These are phyloP conservation scores for Margaritispora aquatica DNA, from an alignment of 495 filamentous ascomycete genomes.

Conservation along the genomic window DNA sequence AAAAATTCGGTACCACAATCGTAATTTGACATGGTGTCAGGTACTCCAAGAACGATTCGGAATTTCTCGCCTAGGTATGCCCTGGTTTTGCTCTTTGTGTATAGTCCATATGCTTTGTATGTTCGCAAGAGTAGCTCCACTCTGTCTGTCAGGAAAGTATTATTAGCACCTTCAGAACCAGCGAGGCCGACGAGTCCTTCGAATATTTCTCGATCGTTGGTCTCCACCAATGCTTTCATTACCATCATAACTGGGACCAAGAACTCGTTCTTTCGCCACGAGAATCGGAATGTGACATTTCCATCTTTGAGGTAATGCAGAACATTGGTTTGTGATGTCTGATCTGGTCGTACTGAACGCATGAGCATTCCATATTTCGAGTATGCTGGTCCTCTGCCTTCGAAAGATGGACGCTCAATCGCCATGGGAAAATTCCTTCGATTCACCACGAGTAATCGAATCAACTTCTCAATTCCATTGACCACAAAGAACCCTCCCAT, in stretches of 20 bases:
- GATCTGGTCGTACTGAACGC: slow-evolving; percentile 86
- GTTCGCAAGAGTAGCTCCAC: slow-evolving; percentile 88
- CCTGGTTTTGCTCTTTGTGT: slow-evolving; percentile 70
- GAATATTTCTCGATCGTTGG: slow-evolving; percentile 93
- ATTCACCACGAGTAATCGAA: slow-evolving; percentile 84
- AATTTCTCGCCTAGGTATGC: slow-evolving; percentile 86
- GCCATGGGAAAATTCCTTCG: slow-evolving; percentile 92
- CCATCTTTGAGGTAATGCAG: slow-evolving; percentile 93
- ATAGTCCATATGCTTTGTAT: slow-evolving; percentile 82
- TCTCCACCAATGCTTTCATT: slow-evolving; percentile 89
- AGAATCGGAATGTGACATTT: slow-evolving; percentile 94
- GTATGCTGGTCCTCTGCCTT: slow-evolving; percentile 76
- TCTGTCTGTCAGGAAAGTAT: slow-evolving; percentile 91
- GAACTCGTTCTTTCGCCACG: slow-evolving; percentile 96
- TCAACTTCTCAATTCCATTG: slow-evolving; percentile 93
- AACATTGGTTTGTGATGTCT: slow-evolving; percentile 96
- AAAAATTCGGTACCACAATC: slow-evolving; percentile 87
- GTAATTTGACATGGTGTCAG: slow-evolving; percentile 74
- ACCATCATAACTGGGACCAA: slow-evolving; percentile 94
- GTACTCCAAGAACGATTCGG: slow-evolving; percentile 72
- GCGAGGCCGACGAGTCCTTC: slow-evolving; percentile 74
- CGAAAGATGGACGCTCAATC: slow-evolving; percentile 82
- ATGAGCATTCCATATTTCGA: slow-evolving; percentile 86
- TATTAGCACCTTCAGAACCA: slow-evolving; percentile 67
- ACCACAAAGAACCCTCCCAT: slow-evolving; percentile 91